phyloP scores from a whole-genome alignment of 2,329 filamentous ascomycete species.

The Fusarium oligoseptatum region DNA sequence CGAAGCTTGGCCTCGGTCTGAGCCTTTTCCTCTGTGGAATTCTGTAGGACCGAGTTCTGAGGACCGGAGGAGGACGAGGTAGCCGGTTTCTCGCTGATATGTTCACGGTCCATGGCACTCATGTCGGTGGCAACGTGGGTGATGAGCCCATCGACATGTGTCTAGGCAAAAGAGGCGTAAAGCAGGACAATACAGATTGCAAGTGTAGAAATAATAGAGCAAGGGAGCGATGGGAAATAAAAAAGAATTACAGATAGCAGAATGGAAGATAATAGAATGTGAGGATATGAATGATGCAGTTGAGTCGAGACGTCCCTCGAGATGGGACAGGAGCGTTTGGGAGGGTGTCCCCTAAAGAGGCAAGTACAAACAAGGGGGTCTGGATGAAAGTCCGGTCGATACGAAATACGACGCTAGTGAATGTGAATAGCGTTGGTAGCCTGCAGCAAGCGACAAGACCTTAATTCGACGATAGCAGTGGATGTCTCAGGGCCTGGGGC shows the following conservation, averaged over 20 bases:
- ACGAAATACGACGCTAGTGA: conserved; percentile 36
- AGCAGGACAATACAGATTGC: not conserved
- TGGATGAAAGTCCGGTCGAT: conserved; percentile 11
- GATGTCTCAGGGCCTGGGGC: not conserved
- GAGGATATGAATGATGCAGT: conserved; percentile 11
- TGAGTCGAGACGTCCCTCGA: not conserved
- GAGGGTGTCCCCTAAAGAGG: conserved; percentile 13
- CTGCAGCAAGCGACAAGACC: conserved; percentile 5
- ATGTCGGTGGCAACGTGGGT: conserved; percentile 21
- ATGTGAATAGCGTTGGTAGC: not conserved
- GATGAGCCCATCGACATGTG: conserved; percentile 8
- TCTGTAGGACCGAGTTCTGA: conserved; percentile 5
- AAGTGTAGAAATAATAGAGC: not conserved
- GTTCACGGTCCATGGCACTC: conserved; percentile 26
- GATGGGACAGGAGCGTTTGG: conserved; percentile 6
- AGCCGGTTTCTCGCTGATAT: conserved; percentile 28
- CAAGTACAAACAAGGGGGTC: not conserved
- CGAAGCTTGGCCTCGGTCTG: conserved; percentile 52
- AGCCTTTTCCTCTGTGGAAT: conserved; percentile 45
- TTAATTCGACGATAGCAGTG: conserved; percentile 16
- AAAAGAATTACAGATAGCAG: not conserved
- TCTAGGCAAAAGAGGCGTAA: not conserved
- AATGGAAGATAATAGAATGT: not conserved
- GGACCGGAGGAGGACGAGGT: conserved; percentile 18
- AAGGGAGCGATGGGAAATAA: not conserved